Evolutionary conservation across 139 green algal species (phyloP).

Genomic region (Astrephomene gubernaculifera): DNA sequence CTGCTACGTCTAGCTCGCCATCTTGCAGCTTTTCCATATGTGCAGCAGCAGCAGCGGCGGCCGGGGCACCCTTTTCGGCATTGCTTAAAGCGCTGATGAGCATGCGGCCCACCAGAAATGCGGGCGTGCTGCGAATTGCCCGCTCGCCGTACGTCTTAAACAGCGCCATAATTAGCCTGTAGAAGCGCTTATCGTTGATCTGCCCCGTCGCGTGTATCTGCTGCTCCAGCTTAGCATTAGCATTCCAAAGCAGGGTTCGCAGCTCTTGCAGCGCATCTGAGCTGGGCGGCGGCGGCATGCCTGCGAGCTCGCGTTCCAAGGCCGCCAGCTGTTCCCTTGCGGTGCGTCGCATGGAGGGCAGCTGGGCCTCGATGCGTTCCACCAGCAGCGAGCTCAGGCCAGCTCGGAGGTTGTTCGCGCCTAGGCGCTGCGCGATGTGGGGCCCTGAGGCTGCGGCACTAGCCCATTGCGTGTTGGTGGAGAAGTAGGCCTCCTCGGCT

Average conservation of each 20-base stretch:
- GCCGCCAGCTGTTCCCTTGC: neutral
- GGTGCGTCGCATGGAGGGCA: neutral
- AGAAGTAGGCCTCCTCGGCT: constrained; percentile 5
- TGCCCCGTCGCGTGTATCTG: neutral
- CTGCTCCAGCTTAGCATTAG: too few species aligned
- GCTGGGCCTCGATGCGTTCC: neutral
- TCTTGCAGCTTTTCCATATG: neutral
- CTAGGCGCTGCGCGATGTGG: neutral
- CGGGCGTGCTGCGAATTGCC: constrained; percentile 12
- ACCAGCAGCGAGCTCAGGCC: constrained; percentile 20
- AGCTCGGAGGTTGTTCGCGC: neutral
- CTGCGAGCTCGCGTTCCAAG: neutral
- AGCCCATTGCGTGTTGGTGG: neutral
- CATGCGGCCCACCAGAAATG: constrained; percentile 1
- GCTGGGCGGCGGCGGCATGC: neutral
- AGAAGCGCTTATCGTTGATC: neutral
- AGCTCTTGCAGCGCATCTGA: neutral
- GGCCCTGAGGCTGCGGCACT: neutral
- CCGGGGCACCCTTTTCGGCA: neutral
- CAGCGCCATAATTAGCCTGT: neutral
- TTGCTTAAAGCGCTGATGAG: neutral
- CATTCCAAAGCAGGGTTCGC: neutral
- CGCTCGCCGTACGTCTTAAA: neutral
- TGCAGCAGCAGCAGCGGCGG: too few species aligned
- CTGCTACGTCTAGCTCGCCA: too few species aligned